Base-by-base conservation (phyloP, 2,329 filamentous ascomycete species). In the Talaromyces sp. region DNA sequence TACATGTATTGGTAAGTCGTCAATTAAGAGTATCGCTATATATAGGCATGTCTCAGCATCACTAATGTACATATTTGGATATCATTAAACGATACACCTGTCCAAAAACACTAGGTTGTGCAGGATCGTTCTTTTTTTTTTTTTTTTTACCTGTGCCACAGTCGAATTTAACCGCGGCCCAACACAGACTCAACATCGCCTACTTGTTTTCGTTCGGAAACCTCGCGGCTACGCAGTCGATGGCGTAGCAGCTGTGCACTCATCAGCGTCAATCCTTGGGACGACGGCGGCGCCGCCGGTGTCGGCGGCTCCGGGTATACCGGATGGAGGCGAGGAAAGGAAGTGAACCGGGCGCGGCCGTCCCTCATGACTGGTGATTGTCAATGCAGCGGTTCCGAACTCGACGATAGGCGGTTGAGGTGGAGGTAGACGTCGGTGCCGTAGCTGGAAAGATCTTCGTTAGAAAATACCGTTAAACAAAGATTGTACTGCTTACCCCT, bases 361-460 rank as follows among this genome's bases (percentile, higher is more conserved):
- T 87, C 89, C 85, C 89, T 91, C 88, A 87, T 92, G 89, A 91
- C 89, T 83, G 89, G 87, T 93, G 86, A 85, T 81, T 80, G 79
- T 85, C 95, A 98, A 90, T 97, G 93, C 56, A 99, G 82, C 66
- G 95, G 95, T 77, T 99, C 95, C 27, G 93, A 97, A 41, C 91
- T 96, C 66, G 91, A 96, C 50, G 92, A 96, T 27, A 99, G 84
- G 59, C 95, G 87, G 80, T 99, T 99, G 56, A 99, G 86, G 76
- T 99, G 95, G 54, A 99, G 89, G 78, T 99, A 99, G 57, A 98
- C 95, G 73, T 99, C 95, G 56, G 95, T 99, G 66, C 95, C 95
- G 76, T 99, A 99, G 62, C 93, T 96, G 68, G 10, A 29, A 55
- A 58, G 62, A n/a, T n/a, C n/a, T n/a, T 70, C 54, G 70, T 35